phyloP scores from a whole-genome alignment of 208 protist species.

The Trypanosoma conorhini region DNA sequence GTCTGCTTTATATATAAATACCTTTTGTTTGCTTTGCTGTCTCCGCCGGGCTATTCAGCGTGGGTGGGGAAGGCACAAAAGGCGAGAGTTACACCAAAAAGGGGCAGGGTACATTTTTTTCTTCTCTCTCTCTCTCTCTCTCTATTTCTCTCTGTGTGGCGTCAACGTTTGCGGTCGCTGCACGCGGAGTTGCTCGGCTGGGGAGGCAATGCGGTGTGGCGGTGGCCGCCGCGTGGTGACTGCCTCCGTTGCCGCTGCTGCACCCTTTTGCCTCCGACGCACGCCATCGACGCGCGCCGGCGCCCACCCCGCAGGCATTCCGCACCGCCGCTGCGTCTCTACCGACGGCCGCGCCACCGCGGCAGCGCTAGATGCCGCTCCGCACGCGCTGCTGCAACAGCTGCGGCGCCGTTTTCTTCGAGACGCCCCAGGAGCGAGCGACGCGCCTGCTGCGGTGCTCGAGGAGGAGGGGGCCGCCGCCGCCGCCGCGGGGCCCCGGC shows the following conservation, averaged over 20 bases:
- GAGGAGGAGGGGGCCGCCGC: too few species aligned
- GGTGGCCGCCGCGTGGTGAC: not conserved
- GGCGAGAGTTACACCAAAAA: not conserved
- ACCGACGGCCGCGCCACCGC: not conserved
- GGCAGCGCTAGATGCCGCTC: not conserved
- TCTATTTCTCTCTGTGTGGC: not conserved
- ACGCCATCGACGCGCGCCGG: not conserved
- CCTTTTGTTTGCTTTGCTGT: slow-evolving; percentile 2
- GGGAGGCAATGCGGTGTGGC: not conserved
- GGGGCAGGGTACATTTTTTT: not conserved
- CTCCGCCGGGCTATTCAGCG: not conserved
- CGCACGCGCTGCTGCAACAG: not conserved
- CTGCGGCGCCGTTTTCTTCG: not conserved
- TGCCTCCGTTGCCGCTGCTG: not conserved
- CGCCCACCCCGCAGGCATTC: not conserved
- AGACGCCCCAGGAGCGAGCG: not conserved
- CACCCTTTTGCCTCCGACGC: not conserved
- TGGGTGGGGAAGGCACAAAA: not conserved
- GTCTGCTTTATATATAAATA: not conserved
- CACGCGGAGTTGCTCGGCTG: not conserved
- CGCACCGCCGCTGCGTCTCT: not conserved
- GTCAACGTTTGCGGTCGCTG: not conserved
- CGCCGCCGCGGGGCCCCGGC: not conserved
- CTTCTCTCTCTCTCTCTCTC: not conserved
- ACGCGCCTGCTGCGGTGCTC: not conserved